Conservation (phyloP, 805 yeast species). For the Deakozyma indianensis region DNA sequence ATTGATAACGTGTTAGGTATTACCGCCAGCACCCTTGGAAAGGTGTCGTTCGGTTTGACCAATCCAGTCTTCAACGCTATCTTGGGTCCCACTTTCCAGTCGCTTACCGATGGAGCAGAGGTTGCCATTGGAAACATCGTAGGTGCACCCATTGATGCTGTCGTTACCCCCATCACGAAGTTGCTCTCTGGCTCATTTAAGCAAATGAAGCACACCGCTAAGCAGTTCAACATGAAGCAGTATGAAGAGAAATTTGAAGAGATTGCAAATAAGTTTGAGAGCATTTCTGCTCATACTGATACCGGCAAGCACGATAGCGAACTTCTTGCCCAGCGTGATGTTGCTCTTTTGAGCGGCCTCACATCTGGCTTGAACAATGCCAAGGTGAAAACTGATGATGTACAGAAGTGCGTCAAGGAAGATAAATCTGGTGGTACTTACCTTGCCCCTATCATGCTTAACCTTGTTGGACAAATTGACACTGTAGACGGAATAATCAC, state of each 20-base stretch:
- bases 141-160: conserved; percentile 13
- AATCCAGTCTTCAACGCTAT: conserved; percentile 9
- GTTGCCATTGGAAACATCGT: conserved; percentile 15
- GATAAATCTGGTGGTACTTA: conserved; percentile 4
- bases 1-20: conserved; percentile 16
- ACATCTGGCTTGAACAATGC: conserved; percentile 10
- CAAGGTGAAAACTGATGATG: conserved; percentile 8
- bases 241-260: background rate
- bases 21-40: background rate
- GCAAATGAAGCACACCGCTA: background rate
- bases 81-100: conserved; percentile 20
- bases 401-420: background rate
- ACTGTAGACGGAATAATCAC: conserved; percentile 8
- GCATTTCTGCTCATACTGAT: background rate
- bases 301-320: background rate
- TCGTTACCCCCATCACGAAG: background rate
- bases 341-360: conserved; percentile 5
- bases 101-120: conserved; percentile 20
- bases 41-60: conserved; percentile 9
- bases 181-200: background rate
- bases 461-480: conserved; percentile 14
- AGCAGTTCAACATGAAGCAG: background rate
- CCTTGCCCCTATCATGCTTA: conserved; percentile 7
- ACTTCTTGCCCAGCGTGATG: conserved; percentile 1
- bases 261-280: background rate